Evolutionary conservation across 2,329 filamentous ascomycete genomes (phyloP).

Genomic region (Alternaria solani): DNA sequence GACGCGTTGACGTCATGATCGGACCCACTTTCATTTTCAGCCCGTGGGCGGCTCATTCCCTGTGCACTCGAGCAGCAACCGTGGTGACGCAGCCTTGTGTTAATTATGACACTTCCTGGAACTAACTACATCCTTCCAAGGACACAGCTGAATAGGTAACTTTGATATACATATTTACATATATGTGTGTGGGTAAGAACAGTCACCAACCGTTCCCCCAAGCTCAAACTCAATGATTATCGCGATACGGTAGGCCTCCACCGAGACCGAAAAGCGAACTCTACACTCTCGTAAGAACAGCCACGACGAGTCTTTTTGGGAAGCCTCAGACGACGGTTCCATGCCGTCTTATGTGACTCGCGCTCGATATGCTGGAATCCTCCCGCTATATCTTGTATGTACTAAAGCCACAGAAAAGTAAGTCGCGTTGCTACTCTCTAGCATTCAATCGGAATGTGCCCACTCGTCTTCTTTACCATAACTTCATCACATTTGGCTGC

Average conservation of each 20-base stretch:
- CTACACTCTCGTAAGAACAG: neutral
- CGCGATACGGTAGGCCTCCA: no score
- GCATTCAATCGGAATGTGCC: neutral
- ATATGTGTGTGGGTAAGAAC: neutral
- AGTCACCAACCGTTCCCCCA: no score
- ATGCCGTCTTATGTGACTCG: neutral
- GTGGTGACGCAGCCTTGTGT: neutral
- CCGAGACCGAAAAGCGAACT: no score
- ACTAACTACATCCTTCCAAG: neutral
- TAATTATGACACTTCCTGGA: neutral
- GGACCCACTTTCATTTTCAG: neutral
- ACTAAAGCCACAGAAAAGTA: neutral
- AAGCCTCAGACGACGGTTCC: neutral
- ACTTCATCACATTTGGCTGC: neutral
- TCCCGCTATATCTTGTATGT: neutral
- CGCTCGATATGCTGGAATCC: neutral
- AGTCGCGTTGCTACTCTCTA: neutral
- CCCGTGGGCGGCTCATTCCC: neutral
- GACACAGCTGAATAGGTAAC: neutral
- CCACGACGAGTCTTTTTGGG: neutral
- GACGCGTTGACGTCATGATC: conserved; percentile 16
- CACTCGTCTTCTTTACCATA: neutral
- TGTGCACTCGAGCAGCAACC: neutral
- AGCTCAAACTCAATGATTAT: no score
- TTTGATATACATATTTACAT: neutral